Percentiles rank a stretch among this genome's conserved stretches.
Evolutionary conservation across 192 early-diverging fungal species (phyloP).

Genomic region (Radiomyces spectabilis): DNA sequence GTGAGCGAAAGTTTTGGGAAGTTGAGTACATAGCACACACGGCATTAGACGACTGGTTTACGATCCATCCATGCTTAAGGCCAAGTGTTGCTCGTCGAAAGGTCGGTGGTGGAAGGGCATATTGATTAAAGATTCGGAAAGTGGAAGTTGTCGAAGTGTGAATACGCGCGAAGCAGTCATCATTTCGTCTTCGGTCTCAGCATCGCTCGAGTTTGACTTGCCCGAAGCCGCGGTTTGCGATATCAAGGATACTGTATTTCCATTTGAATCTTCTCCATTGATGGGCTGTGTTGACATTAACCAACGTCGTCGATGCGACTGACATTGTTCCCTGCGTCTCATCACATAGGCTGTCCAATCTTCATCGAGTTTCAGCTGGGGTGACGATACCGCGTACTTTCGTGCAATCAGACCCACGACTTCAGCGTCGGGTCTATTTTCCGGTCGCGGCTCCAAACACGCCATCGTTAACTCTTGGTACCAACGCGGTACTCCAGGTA

Average conservation of each 20-base stretch:
- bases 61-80: too few species aligned
- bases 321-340: neutral
- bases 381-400: conserved; percentile 2
- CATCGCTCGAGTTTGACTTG: neutral
- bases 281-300: neutral
- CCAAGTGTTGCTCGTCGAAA: too few species aligned
- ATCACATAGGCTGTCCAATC: conserved; percentile 9
- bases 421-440: conserved; percentile 17
- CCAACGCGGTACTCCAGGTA: conserved; percentile 24
- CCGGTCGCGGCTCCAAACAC: conserved; percentile 17
- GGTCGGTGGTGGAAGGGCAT: conserved; percentile 6
- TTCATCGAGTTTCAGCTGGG: neutral
- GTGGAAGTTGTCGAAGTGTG: neutral
- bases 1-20: too few species aligned
- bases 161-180: conserved; percentile 1
- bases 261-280: neutral
- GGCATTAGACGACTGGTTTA: too few species aligned
- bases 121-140: neutral
- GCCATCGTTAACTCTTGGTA: conserved; percentile 17
- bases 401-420: conserved; percentile 15
- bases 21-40: too few species aligned
- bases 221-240: neutral
- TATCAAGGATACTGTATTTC: neutral
- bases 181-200: neutral
- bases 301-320: neutral